A percentile compares a stretch with the other conserved stretches of the same genome.
These are phyloP conservation scores for Lasiodiplodia sp. DNA, from an alignment of 2,329 filamentous ascomycete species.

Conservation along the genomic window DNA sequence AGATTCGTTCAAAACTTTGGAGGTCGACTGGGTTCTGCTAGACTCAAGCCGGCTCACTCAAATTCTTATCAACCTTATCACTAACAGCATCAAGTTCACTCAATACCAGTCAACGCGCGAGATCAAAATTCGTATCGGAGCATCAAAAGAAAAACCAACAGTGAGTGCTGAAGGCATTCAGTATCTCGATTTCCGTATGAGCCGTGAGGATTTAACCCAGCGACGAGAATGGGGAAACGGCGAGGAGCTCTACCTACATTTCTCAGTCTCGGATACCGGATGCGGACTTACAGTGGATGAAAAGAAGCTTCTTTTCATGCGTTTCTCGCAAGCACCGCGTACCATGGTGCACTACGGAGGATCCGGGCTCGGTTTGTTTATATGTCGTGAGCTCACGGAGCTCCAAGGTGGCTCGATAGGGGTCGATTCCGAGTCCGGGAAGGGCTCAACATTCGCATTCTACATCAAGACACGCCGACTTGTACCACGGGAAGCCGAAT, in stretches of 20 bases:
- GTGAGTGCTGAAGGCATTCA: constrained; percentile 26
- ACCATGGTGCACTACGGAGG: constrained; percentile 78
- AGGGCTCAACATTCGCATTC: constrained; percentile 74
- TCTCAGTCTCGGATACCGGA: constrained; percentile 44
- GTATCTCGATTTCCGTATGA: constrained; percentile 24
- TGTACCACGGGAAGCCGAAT: not conserved
- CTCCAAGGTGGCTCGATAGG: constrained; percentile 77
- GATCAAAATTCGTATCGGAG: constrained; percentile 42
- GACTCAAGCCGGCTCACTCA: constrained; percentile 32
- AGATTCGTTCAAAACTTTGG: constrained; percentile 29
- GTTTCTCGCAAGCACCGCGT: constrained; percentile 52
- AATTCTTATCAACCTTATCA: constrained; percentile 42
- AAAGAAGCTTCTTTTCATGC: constrained; percentile 42
- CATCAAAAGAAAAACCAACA: constrained; percentile 32
- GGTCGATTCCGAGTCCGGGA: constrained; percentile 66
- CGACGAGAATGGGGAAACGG: constrained; percentile 41
- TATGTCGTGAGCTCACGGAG: constrained; percentile 74
- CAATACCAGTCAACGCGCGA: constrained; percentile 38
- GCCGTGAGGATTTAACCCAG: constrained; percentile 24
- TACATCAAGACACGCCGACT: constrained; percentile 69
- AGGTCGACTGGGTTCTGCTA: constrained; percentile 34
- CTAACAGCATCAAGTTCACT: constrained; percentile 45
- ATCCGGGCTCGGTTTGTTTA: constrained; percentile 75
- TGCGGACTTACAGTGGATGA: constrained; percentile 42
- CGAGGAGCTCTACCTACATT: constrained; percentile 38